Conservation (phyloP, 257 asterid species). For the Gardenia jasminoides region DNA sequence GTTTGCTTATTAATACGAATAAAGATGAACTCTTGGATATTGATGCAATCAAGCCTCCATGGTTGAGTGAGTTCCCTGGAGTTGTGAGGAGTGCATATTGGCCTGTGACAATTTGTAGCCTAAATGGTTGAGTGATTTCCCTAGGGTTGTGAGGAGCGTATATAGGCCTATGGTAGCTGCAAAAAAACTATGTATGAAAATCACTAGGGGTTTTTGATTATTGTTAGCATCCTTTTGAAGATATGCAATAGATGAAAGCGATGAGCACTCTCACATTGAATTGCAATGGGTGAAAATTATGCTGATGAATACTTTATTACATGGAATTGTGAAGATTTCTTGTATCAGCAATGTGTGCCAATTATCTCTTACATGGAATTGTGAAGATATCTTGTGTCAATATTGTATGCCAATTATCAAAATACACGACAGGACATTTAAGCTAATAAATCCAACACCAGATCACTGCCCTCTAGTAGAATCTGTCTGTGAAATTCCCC, state of each 20-base stretch:
- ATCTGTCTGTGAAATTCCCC: conserved; percentile 43
- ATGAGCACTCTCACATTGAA: too few relatives aligned
- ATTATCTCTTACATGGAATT: conserved; percentile 40
- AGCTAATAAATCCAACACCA: conserved; percentile 45
- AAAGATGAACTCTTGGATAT: conserved; percentile 28
- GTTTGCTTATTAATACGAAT: conserved; percentile 23
- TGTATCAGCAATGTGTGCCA: too few relatives aligned
- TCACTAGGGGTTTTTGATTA: conserved; percentile 37
- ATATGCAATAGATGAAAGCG: too few relatives aligned
- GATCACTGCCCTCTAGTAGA: conserved; percentile 54
- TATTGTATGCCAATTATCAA: conserved; percentile 34
- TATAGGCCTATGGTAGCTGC: too few relatives aligned
- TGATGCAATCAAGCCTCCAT: conserved; percentile 35
- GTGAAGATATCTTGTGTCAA: conserved; percentile 52
- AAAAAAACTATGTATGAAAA: conserved; percentile 45
- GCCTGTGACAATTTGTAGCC: too few relatives aligned
- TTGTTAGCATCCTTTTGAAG: conserved; percentile 49
- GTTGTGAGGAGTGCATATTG: conserved; percentile 39
- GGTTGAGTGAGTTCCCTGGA: conserved; percentile 42
- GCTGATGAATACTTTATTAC: conserved; percentile 46
- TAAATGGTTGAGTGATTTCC: too few relatives aligned
- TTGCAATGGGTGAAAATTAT: conserved; percentile 45
- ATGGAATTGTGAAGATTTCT: too few relatives aligned
- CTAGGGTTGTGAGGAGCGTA: too few relatives aligned
- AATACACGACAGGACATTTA: conserved; percentile 42